Evolutionary conservation across 371 early-diverging fungal genomes (phyloP), one percentile per base, ranked within the genome.

Genomic region (Mortierella sp.): DNA sequence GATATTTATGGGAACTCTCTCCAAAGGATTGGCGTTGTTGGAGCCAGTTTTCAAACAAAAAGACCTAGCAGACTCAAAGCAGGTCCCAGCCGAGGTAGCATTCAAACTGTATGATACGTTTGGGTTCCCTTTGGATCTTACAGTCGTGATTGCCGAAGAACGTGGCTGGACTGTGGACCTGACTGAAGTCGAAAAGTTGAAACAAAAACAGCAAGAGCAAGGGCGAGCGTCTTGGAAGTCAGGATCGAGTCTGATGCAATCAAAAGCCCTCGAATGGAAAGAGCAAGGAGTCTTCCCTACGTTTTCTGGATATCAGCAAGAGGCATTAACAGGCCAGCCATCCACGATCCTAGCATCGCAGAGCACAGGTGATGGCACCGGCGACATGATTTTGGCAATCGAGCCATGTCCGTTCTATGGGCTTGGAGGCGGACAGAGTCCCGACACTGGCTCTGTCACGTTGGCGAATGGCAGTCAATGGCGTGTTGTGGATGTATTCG

Each of bases 391-490:
- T 24, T 58, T 89, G 13, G 83, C 89, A 0, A 84, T 93, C 23
- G 88, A 91, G 70, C 90, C 90, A 0, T 90, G 90, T 56, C 91
- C 91, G 8, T 93, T 91, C 56, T 93, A 93, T 58, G 90, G 90
- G 0, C 66, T 85, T 9, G 91, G 93, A 12, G 93, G 93, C 59
- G 93, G 93, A 4, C 93, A 93, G 69, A 87, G 84, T 18, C 81
- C 90, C 9, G 93, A 93, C 58, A 62, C 72, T 0, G 93, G 93
- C 19, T 58, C 46, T 0, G 51, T 90, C 14, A 72, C 74, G 1
- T 54, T 86, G 13, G 78, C 79, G 10, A 84, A 87, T 49, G 84
- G 86, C 3, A 69, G 72, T 27, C 70, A 80, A 31, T 86, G 85
- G 87, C 54, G 80, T 2, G 85, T 87, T 0, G 58, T 67, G 0